Evolutionary conservation across 305 asterid species (phyloP), one percentile per base, ranked within the genome.

Genomic region (Fraxinus albicans): DNA sequence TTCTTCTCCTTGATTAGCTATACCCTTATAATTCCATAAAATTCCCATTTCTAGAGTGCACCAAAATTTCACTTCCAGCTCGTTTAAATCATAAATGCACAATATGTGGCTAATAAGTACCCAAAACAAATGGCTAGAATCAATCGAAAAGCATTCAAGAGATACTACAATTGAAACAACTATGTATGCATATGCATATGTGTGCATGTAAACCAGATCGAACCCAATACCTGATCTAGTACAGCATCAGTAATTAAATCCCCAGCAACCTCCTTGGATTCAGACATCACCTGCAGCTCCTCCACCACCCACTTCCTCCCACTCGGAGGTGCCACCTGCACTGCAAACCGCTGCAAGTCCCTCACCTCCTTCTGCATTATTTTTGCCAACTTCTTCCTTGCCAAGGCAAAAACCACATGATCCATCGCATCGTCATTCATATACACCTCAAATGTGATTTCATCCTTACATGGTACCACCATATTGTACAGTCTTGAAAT

Each of bases 371-470:
- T 96, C 55, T 91, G 97, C 98, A 96, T 91, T 19, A 95, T 81
- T 94, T 19, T 96, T 0, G 94, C 98, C 88, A 93, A 36, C 82
- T 96, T 96, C 94, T 92, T 96, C 92, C 89, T 94, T 19, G 97
- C 98, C 89, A 96, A 76, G 4, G 98, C 96, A 86, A 96, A 89
- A 65, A 93, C 87, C 83, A 94, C 94, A 58, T 92, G 98, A 88
- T 96, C 98, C 99, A 93, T 96, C 5, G 96, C 91, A 80, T 96
- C 98, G 80, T 93, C 99, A 34, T 96, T 96, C 99, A 96, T 92
- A 79, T 93, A 92, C 78, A 92, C 97, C 92, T 94, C 97, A 47
- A 96, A 89, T n/a, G 95, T 94, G 73, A 96, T 94, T 93, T 93
- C 98, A 85, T 96, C 99, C 86, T 92, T 94, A 86, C 97, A 93